These are phyloP conservation scores for Melaleuca alternifolia DNA, from an alignment of 345 rosid genomes.

Conservation along the genomic window DNA sequence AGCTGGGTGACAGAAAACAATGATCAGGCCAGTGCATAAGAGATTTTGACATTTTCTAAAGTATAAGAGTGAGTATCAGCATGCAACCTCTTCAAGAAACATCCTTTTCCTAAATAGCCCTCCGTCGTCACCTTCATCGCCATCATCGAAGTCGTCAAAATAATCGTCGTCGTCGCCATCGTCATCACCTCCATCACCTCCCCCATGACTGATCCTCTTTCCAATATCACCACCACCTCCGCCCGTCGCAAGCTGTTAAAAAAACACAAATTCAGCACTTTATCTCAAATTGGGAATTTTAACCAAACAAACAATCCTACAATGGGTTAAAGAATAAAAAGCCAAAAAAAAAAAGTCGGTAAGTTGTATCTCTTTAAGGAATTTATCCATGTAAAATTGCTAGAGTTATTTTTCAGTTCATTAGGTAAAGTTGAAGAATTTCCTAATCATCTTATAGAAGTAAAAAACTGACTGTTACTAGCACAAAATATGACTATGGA, in stretches of 20 bases:
- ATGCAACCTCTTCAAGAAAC: slow-evolving; percentile 72
- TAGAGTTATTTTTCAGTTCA: background rate
- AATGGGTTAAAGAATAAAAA: background rate
- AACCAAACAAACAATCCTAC: background rate
- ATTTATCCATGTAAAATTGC: background rate
- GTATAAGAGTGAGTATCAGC: background rate
- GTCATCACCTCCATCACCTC: slow-evolving; percentile 96
- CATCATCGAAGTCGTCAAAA: slow-evolving; percentile 89
- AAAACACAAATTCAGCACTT: background rate
- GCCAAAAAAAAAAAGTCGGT: background rate
- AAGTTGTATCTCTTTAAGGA: background rate
- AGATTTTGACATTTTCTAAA: background rate
- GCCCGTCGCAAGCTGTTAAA: slow-evolving; percentile 65
- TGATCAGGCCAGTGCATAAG: background rate
- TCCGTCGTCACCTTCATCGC: slow-evolving; percentile 82
- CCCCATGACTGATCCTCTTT: slow-evolving; percentile 72
- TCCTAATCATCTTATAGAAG: background rate
- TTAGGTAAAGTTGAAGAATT: background rate
- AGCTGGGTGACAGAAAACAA: slow-evolving; percentile 34
- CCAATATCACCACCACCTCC: slow-evolving; percentile 97
- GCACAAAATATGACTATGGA: background rate
- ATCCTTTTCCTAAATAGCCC: slow-evolving; percentile 79
- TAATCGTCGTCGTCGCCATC: slow-evolving; percentile 93
- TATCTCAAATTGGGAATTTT: background rate
- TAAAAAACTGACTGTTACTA: background rate